phyloP scores from a whole-genome alignment of 2,329 filamentous ascomycete genomes.

The Neopestalotiopsis sp. region DNA sequence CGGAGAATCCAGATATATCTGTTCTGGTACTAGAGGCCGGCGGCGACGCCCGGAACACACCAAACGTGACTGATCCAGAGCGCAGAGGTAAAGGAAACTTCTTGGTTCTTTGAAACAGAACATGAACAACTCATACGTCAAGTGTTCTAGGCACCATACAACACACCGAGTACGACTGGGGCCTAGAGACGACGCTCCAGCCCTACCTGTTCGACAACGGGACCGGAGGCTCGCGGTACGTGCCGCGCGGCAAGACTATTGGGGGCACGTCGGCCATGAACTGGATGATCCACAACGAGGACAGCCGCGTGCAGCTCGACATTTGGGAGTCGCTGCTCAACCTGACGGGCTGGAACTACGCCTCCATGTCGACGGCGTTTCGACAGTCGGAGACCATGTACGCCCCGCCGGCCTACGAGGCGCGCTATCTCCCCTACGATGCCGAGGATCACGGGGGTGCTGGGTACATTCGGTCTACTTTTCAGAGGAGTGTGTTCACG shows the following conservation, averaged over 20 bases:
- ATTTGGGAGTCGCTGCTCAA: conserved; percentile 22
- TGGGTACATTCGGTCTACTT: conserved; percentile 20
- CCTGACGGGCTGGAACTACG: conserved; percentile 22
- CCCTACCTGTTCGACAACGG: conserved; percentile 21
- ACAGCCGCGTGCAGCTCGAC: conserved; percentile 22
- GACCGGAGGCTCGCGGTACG: conserved; percentile 19
- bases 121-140: background rate
- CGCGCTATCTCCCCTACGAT: conserved; percentile 20
- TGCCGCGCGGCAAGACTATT: conserved; percentile 20
- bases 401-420: conserved; percentile 17
- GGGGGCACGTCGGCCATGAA: conserved; percentile 24
- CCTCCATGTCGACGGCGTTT: conserved; percentile 20
- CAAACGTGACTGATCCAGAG: background rate
- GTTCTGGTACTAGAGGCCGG: background rate
- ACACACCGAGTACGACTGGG: conserved; percentile 22
- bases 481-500: conserved; percentile 22
- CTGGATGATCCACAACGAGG: conserved; percentile 24
- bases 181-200: conserved; percentile 20
- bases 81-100: background rate
- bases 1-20: background rate
- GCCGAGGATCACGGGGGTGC: conserved; percentile 15
- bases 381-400: conserved; percentile 21
- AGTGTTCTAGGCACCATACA: conserved; percentile 19
- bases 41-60: background rate
- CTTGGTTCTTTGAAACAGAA: too few species aligned